Evolutionary conservation across 768 basidiomycete genomes (phyloP), one percentile per base, ranked within the genome.

Genomic region (Termitomyces titanicus): DNA sequence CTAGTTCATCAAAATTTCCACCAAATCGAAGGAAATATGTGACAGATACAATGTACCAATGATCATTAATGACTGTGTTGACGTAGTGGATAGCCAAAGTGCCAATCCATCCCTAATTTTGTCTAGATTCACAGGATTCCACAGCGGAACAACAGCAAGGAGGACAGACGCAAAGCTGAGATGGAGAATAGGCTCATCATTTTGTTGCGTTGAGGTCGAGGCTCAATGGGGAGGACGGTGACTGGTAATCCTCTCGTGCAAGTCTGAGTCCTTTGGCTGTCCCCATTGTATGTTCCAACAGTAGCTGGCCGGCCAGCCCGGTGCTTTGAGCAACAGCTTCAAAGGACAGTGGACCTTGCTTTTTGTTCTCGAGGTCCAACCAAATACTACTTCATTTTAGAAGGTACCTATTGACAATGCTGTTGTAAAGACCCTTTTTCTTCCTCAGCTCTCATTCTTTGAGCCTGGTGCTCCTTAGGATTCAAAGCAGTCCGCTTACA

Each of bases 51-150:
- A 80, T 39, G 81, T 96, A 29, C 94, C 93, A 0, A 72, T 97
- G 4, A 75, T 98, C 55, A 89, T 98, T 70, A 92, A 94, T 65
- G 89, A 92, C 68, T 82, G 93, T 10, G 75, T 96, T 54, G 95
- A 97, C 63, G 83, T 98, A 22, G 92, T n/a, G n/a, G n/a, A 54
- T 62, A 50, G 47, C 55, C 62, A 40, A 59, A 57, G 47, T 56
- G 37, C 53, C 64, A 74, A 78, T 78, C 76, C 76, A 66, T 39
- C 74, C 47, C 60, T 68, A 63, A 59, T 63, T n/a, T 57, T 56
- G 51, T 15, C 60, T 12, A 57, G 51, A 63, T 66, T 55, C 46
- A n/a, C 66, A 48, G 29, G 35, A 53, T 53, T 62, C 54, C 59
- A n/a, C 27, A 43, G 20, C 33, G 57, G 52, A 57, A 42, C 22